Percentiles rank a stretch among this genome's conserved stretches.
These are phyloP conservation scores for Phytophthora fragariae DNA, from an alignment of 352 stramenopile genomes.

Conservation along the genomic window DNA sequence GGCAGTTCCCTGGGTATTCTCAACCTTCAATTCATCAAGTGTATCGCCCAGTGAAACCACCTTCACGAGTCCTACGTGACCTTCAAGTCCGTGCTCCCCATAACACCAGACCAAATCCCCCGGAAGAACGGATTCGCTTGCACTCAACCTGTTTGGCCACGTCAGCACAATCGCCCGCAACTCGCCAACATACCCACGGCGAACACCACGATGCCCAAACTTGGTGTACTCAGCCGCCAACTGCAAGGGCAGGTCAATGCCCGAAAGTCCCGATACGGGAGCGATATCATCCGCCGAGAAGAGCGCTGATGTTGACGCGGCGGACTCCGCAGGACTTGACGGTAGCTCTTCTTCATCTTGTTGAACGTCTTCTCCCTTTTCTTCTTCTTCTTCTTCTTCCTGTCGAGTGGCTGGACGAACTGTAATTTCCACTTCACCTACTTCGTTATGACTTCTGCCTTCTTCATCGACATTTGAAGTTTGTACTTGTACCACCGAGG, in stretches of 20 bases:
- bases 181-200: constrained; percentile 46
- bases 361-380: constrained; percentile 6
- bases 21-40: constrained; percentile 36
- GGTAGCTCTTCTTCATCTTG: neutral
- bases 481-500: neutral
- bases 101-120: constrained; percentile 54
- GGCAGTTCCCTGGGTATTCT: constrained; percentile 26
- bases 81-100: constrained; percentile 21
- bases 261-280: constrained; percentile 49
- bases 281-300: constrained; percentile 37
- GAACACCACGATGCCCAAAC: constrained; percentile 47
- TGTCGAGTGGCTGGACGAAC: neutral
- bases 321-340: neutral
- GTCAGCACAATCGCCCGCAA: constrained; percentile 54
- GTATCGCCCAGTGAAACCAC: constrained; percentile 34
- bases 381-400: constrained; percentile 15
- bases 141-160: constrained; percentile 40
- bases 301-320: constrained; percentile 22
- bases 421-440: neutral
- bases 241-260: constrained; percentile 53
- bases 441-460: constrained; percentile 3
- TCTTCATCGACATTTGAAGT: neutral
- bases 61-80: constrained; percentile 25
- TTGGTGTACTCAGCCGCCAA: constrained; percentile 51
- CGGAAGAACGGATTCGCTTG: constrained; percentile 32